phyloP scores from a whole-genome alignment of 768 basidiomycete species.

The Trametes meyenii region DNA sequence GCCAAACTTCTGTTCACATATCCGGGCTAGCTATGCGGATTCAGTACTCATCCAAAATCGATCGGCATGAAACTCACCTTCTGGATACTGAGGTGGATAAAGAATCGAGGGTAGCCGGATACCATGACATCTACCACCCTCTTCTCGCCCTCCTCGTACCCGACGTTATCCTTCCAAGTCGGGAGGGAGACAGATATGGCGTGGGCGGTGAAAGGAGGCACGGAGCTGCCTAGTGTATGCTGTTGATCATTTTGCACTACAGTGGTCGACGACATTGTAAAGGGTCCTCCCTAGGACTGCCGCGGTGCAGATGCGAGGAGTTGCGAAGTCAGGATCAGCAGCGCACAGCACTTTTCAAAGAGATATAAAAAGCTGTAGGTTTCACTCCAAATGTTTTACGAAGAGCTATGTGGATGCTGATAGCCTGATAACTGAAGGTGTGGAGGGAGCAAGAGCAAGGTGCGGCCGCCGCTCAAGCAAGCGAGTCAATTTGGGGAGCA shows the following conservation, averaged over 20 bases:
- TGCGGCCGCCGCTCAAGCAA: no score
- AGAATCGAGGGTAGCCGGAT: conserved; percentile 93
- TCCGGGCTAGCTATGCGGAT: conserved; percentile 62
- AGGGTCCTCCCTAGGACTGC: not conserved
- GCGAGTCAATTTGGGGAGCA: no score
- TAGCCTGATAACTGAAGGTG: no score
- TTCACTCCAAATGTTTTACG: no score
- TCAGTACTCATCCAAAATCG: not conserved
- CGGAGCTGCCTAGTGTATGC: conserved; percentile 47
- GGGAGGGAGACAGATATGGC: conserved; percentile 96
- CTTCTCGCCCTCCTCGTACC: conserved; percentile 87
- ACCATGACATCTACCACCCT: conserved; percentile 81
- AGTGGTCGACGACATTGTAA: conserved; percentile 10
- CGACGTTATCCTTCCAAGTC: conserved; percentile 89
- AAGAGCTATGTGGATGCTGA: no score
- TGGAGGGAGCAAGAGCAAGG: no score
- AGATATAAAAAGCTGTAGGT: no score
- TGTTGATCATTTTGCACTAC: conserved; percentile 12
- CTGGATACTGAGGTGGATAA: conserved; percentile 82
- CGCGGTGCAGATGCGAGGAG: not conserved
- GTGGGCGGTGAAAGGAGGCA: conserved; percentile 76
- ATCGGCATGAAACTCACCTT: conserved; percentile 58
- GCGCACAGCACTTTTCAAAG: not conserved
- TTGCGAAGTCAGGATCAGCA: not conserved
- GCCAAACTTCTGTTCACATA: conserved; percentile 83